A percentile compares a stretch with the other conserved stretches of the same genome.
Conservation (phyloP, 495 filamentous ascomycete species). For the Trichoderma orchidacearum region DNA sequence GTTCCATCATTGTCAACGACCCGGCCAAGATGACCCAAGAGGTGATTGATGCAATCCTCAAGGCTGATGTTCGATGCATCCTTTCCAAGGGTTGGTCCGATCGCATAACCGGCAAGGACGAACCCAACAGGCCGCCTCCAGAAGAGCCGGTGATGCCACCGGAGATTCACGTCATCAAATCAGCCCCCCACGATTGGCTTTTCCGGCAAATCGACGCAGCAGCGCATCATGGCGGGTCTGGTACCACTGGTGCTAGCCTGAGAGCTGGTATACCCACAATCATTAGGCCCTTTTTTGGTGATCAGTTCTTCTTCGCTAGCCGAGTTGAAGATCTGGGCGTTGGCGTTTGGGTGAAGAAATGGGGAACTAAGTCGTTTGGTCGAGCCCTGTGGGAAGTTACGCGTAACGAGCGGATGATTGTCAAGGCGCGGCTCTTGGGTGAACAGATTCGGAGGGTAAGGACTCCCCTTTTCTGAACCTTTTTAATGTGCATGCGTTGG, state of each 20-base stretch:
- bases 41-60: constrained; percentile 77
- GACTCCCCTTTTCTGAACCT: constrained; percentile 5
- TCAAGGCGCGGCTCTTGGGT: constrained; percentile 68
- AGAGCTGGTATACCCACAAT: constrained; percentile 89
- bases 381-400: constrained; percentile 87
- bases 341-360: constrained; percentile 76
- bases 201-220: constrained; percentile 91
- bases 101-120: constrained; percentile 39
- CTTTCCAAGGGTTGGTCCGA: constrained; percentile 99
- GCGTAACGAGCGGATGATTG: constrained; percentile 75
- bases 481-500: background rate
- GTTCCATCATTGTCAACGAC: constrained; percentile 90
- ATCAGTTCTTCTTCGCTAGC: constrained; percentile 90
- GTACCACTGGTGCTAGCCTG: constrained; percentile 89
- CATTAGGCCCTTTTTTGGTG: constrained; percentile 93
- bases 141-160: constrained; percentile 62
- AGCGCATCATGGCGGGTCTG: constrained; percentile 87
- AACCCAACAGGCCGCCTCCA: constrained; percentile 11
- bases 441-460: constrained; percentile 76
- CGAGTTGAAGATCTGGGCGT: constrained; percentile 88
- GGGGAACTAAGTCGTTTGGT: constrained; percentile 71
- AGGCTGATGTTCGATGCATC: constrained; percentile 90
- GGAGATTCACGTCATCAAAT: constrained; percentile 76
- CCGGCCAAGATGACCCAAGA: constrained; percentile 76
- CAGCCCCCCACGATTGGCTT: constrained; percentile 93